Evolutionary conservation across 768 basidiomycete genomes (phyloP), one percentile per base, ranked within the genome.

Genomic region (Rhodotorula sphaerocarpa): DNA sequence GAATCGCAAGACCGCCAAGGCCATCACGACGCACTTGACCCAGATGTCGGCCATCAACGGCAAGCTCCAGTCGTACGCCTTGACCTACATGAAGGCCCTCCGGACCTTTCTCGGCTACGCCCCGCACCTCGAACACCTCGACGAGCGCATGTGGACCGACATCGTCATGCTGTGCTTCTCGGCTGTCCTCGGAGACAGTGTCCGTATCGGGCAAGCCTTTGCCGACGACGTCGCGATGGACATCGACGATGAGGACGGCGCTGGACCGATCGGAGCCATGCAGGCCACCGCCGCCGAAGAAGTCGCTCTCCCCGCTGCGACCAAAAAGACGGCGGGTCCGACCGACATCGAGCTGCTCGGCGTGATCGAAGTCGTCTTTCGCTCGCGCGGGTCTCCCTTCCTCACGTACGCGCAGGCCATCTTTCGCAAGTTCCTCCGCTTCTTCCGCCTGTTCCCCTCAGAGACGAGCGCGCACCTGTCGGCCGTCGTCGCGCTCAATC

Each of bases 391-490:
- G 31, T 80, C 83, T 5, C 89, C 83, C 4, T 79, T 84, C 69
- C 78, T 83, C 51, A 78, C 78, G 2, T 69, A 76, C 31, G 75
- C 78, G 15, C 71, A 78, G 63, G 70, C 75, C 36, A 78, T 95
- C 52, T 79, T 96, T 25, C 70, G 74, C 59, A 81, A 82, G 43
- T 79, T 86, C 57, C 73, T 76, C 21, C 79, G 79, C 18, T 88
- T 92, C 72, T 79, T 96, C 44, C 76, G 78, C 21, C 73, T 77
- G 42, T 88, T 87, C 72, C 80, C 84, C 2, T 69, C 77, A 14
- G 90, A 95, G 70, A 86, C 87, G 2, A 86, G 86, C 4, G 80
- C 90, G 20, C 84, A 91, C 69, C 81, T 84, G 21, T 82, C 90
- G 68, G 86, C 86, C 50, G 78, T 97, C 27, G 75, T 78, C 10